Percentiles rank a stretch among this genome's conserved stretches.
Evolutionary conservation across 768 basidiomycete genomes (phyloP).

Genomic region (Leucocoprinus sp.): DNA sequence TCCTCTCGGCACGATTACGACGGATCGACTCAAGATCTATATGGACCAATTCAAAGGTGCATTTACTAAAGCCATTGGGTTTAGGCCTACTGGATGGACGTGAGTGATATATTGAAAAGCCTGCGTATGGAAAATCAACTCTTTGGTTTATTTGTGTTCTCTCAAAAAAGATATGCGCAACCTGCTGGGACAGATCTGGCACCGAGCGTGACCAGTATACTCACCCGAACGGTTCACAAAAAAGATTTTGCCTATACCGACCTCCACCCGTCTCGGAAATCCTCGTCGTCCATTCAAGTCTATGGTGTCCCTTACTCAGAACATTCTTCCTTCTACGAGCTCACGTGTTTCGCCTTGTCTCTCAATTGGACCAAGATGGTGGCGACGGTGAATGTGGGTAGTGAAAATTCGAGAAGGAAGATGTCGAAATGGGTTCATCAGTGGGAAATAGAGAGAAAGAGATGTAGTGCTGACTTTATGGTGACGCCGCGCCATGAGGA

Average conservation of each 20-base stretch:
- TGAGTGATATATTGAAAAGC: slow-evolving; percentile 32
- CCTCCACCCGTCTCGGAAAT: slow-evolving; percentile 62
- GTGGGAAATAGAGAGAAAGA: slow-evolving; percentile 81
- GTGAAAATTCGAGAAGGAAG: slow-evolving; percentile 62
- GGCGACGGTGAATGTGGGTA: slow-evolving; percentile 89
- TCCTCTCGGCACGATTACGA: slow-evolving; percentile 65
- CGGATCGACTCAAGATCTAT: slow-evolving; percentile 73
- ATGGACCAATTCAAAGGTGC: slow-evolving; percentile 62
- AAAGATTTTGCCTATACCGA: slow-evolving; percentile 62
- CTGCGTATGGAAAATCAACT: no score
- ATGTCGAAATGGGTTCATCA: slow-evolving; percentile 85
- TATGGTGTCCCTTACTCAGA: slow-evolving; percentile 91
- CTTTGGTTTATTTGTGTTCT: neutral
- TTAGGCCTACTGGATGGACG: slow-evolving; percentile 97
- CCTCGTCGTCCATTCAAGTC: slow-evolving; percentile 59
- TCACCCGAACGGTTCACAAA: slow-evolving; percentile 58
- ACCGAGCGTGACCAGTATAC: slow-evolving; percentile 60
- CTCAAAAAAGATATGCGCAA: slow-evolving; percentile 48
- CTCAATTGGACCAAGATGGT: slow-evolving; percentile 84
- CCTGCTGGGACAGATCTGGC: slow-evolving; percentile 54
- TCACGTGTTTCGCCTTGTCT: slow-evolving; percentile 91
- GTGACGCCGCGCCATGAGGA: slow-evolving; percentile 36
- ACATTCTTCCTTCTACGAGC: slow-evolving; percentile 91
- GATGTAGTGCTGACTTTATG: slow-evolving; percentile 28
- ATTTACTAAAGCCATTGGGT: slow-evolving; percentile 69